Percentiles rank a stretch among this genome's conserved stretches.
phyloP scores from a whole-genome alignment of 768 basidiomycete genomes.

The Podaxis pistillaris region DNA sequence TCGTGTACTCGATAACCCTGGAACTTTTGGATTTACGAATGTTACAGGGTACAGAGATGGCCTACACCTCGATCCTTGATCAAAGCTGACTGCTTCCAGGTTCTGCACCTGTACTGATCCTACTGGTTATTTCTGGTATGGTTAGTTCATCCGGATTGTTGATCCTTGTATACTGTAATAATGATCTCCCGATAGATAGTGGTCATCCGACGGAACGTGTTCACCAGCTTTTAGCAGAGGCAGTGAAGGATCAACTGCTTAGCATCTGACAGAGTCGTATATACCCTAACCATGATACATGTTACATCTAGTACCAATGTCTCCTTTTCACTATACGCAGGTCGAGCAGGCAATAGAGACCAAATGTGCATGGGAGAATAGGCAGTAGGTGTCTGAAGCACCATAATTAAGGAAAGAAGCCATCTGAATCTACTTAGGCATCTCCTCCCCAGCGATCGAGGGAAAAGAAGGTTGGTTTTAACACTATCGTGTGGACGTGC shows the following conservation, averaged over 20 bases:
- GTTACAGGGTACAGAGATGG: conserved; percentile 39
- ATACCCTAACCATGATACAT: background rate
- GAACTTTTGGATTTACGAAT: conserved; percentile 43
- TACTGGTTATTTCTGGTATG: conserved; percentile 49
- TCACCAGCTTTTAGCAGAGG: conserved; percentile 43
- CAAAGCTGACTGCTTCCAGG: conserved; percentile 21
- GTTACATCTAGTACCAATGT: background rate
- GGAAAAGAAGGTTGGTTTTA: conserved; percentile 5
- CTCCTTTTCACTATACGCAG: background rate
- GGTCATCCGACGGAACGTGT: conserved; percentile 51
- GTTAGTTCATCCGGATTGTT: conserved; percentile 29
- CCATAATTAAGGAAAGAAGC: conserved; percentile 4
- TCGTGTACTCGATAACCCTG: conserved; percentile 38
- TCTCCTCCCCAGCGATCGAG: background rate
- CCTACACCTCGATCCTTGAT: background rate
- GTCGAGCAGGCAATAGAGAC: conserved; percentile 10
- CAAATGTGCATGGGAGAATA: background rate
- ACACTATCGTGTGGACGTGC: conserved; percentile 2
- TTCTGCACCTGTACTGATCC: conserved; percentile 49
- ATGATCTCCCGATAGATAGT: conserved; percentile 30
- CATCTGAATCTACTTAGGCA: background rate
- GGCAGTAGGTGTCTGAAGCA: conserved; percentile 7
- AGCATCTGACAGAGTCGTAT: background rate
- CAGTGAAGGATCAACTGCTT: conserved; percentile 36
- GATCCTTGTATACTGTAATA: background rate